Evolutionary conservation across 192 early-diverging fungal species (phyloP).

Genomic region (Geranomyces variabilis): DNA sequence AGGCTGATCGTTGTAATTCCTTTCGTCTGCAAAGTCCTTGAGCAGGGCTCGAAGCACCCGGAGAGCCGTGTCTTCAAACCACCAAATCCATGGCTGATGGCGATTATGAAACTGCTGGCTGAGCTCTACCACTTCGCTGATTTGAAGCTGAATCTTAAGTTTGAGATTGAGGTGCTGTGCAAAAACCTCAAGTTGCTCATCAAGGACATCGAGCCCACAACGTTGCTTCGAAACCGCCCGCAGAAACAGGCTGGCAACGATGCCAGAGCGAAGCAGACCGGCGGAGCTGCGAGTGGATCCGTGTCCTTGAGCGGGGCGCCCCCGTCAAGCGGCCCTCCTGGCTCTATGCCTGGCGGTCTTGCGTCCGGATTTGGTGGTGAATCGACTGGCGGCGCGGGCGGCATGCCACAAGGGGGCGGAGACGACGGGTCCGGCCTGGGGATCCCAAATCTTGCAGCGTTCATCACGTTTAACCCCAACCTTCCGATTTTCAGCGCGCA

Average conservation of each 20-base stretch:
- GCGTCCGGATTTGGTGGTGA: constrained; percentile 12
- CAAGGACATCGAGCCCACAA: constrained; percentile 72
- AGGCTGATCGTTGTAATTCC: constrained; percentile 95
- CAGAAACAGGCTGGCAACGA: constrained; percentile 6
- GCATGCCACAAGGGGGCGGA: constrained; percentile 8
- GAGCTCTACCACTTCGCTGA: constrained; percentile 94
- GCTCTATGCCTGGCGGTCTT: neutral
- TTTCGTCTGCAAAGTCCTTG: constrained; percentile 97
- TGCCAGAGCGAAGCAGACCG: neutral
- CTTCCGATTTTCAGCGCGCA: constrained; percentile 79
- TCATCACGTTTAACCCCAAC: constrained; percentile 80
- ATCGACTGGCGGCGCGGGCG: constrained; percentile 20
- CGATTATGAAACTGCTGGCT: constrained; percentile 85
- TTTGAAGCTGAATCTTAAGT: constrained; percentile 93
- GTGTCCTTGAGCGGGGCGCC: neutral
- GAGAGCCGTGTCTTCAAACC: constrained; percentile 85
- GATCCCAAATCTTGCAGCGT: constrained; percentile 65
- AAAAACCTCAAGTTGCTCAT: constrained; percentile 82
- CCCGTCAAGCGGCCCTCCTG: neutral
- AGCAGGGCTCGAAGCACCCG: constrained; percentile 68
- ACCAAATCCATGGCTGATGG: constrained; percentile 98
- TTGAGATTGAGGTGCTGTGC: constrained; percentile 98
- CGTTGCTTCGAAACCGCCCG: constrained; percentile 66
- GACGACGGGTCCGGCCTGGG: constrained; percentile 39
- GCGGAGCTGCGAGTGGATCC: neutral